Conservation (phyloP, 768 basidiomycete genomes). For the Suillus sp. region DNA sequence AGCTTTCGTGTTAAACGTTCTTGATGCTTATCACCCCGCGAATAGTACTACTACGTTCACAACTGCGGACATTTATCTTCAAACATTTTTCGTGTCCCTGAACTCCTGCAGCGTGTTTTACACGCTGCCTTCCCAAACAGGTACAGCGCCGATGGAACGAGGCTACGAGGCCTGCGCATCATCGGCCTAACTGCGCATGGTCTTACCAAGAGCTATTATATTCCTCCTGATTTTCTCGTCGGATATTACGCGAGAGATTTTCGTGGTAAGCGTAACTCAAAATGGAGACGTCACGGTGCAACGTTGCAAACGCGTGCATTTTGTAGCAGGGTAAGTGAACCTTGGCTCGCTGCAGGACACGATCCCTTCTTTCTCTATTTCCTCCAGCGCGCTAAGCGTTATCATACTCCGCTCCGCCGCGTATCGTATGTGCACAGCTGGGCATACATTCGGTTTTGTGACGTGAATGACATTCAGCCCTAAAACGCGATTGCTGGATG, state of each 20-base stretch:
- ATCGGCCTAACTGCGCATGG: conserved; percentile 3
- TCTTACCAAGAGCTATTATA: background rate
- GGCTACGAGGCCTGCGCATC: conserved; percentile 6
- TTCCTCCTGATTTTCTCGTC: background rate
- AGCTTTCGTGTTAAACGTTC: background rate
- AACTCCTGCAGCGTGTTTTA: background rate
- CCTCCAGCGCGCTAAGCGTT: background rate
- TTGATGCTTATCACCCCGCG: conserved; percentile 3
- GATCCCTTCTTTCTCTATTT: background rate
- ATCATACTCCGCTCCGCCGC: conserved; percentile 6
- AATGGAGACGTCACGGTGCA: background rate
- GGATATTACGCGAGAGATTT: conserved; percentile 7
- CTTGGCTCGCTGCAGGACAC: background rate
- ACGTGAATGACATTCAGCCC: conserved; percentile 5
- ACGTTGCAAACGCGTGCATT: conserved; percentile 5
- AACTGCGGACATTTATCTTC: background rate
- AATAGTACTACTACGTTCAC: background rate
- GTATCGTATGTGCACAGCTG: background rate
- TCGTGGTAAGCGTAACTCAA: background rate
- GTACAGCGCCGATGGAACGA: background rate
- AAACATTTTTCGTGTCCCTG: background rate
- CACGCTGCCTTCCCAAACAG: conserved; percentile 3
- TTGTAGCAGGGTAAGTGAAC: background rate
- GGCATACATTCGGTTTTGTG: background rate
- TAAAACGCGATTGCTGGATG: conserved; percentile 3